Base-by-base conservation (phyloP, 2,329 filamentous ascomycete genomes). In the Xylariaceae sp. region DNA sequence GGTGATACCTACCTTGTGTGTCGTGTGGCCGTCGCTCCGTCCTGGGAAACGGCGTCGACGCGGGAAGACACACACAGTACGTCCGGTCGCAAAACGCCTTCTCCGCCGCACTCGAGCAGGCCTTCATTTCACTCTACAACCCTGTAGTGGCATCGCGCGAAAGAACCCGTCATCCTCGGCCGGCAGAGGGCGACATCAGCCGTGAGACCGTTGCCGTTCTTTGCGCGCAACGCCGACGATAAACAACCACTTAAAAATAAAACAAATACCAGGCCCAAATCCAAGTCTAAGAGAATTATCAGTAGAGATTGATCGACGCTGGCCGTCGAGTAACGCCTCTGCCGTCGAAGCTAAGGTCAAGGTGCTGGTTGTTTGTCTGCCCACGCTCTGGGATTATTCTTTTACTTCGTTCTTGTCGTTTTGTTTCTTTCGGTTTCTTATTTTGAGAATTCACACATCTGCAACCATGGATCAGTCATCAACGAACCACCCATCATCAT, bases 401-500 rank as follows among this genome's bases (percentile, higher is more conserved):
- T 26, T 26, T 26, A 18, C 37, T 40, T n/a, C 7, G 10, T 15
- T 22, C 22, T 42, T 42, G 13, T 42, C n/a, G 16, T 12, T 40
- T 26, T 43, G 13, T 43, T 43, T 43, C n/a, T 15, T 15, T 49
- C n/a, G 26, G 13, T 43, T 43, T 43, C n/a, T 15, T 15, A 47
- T 16, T 50, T 32, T 36, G 44, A 50, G 2, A 30, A 15, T 46
- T 49, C 49, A 12, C 49, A 12, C 30, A 16, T 48, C 40, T 30
- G 36, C 54, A 48, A 51, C 57, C 63, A 85, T 85, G 81, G 81
- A 85, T 63, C 74, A 79, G 57, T 73, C 75, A 55, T 71, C 81
- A 55, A 74, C 79, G 67, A 77, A 74, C 65, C 80, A 82, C 61
- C 76, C 80, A 60, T 78, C 81, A 65, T 83, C 83, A 15, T 63